phyloP scores from a whole-genome alignment of 192 early-diverging fungal genomes.

The Backusella macrospora region DNA sequence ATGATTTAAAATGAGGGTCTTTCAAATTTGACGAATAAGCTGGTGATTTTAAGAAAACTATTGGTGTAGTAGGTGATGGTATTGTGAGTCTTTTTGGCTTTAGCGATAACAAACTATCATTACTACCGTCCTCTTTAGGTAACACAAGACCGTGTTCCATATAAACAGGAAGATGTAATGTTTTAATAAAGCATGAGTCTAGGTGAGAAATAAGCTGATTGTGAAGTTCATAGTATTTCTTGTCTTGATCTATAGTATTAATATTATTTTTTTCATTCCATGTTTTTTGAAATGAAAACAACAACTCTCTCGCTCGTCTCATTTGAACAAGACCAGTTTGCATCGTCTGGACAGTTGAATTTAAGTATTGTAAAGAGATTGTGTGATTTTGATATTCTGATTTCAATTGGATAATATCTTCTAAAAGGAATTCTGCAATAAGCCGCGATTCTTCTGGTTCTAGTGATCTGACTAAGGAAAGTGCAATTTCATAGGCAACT shows the following conservation, averaged over 20 bases:
- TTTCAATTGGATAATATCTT: conserved; percentile 18
- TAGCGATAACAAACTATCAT: background rate
- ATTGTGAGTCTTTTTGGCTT: background rate
- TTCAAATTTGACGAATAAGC: background rate
- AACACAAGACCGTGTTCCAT: conserved; percentile 16
- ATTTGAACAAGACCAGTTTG: conserved; percentile 17
- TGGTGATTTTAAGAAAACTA: background rate
- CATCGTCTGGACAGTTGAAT: background rate
- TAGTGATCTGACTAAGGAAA: conserved; percentile 1
- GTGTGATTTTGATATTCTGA: background rate
- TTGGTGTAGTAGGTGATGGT: background rate
- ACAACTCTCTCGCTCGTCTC: conserved; percentile 13
- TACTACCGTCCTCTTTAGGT: background rate
- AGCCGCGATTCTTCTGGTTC: conserved; percentile 20
- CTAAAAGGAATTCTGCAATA: background rate
- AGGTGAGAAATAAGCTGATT: background rate
- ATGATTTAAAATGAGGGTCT: background rate
- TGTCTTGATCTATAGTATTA: background rate
- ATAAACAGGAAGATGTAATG: background rate
- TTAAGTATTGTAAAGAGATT: background rate
- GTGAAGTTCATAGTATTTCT: background rate
- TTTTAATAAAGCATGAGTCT: conserved; percentile 11
- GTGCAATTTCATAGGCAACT: conserved; percentile 26
- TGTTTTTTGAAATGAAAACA: background rate
- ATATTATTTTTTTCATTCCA: background rate